Evolutionary conservation across 257 asterid genomes (phyloP).

Genomic region (Solanum piurae): DNA sequence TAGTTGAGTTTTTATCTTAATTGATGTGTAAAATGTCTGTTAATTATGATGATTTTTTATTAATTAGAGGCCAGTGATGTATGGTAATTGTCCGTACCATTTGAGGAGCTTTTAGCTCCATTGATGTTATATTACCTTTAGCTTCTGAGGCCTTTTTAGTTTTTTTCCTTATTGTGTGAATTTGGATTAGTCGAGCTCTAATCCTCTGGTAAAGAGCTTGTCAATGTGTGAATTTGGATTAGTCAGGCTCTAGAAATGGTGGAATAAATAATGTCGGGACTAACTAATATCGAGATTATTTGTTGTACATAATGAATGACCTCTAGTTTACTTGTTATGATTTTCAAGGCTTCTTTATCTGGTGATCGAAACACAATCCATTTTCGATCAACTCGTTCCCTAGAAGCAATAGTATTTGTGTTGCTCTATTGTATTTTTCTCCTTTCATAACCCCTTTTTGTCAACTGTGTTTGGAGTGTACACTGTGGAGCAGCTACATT

Average conservation of each 20-base stretch:
- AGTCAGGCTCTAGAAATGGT: not conserved
- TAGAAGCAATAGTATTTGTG: not conserved
- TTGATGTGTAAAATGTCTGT: not conserved
- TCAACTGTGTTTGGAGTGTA: not conserved
- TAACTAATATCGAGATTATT: too few species aligned
- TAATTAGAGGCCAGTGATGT: not conserved
- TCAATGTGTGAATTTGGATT: not conserved
- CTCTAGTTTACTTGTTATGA: too few species aligned
- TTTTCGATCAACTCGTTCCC: not conserved
- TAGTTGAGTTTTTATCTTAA: not conserved
- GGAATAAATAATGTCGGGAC: too few species aligned
- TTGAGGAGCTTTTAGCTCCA: not conserved
- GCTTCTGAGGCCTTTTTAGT: not conserved
- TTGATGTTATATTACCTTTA: not conserved
- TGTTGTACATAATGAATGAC: not conserved
- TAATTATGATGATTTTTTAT: not conserved
- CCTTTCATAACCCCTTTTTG: not conserved
- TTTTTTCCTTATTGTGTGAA: fast-evolving
- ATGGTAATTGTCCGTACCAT: conserved; percentile 6
- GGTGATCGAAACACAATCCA: not conserved
- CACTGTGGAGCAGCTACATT: not conserved
- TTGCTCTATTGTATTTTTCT: not conserved
- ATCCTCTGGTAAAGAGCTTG: too few species aligned
- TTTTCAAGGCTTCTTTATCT: not conserved
- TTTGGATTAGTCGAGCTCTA: not conserved